These are phyloP conservation scores for Ganoderma lingzhi DNA, from an alignment of 1,284 basidiomycete species.

Conservation along the genomic window DNA sequence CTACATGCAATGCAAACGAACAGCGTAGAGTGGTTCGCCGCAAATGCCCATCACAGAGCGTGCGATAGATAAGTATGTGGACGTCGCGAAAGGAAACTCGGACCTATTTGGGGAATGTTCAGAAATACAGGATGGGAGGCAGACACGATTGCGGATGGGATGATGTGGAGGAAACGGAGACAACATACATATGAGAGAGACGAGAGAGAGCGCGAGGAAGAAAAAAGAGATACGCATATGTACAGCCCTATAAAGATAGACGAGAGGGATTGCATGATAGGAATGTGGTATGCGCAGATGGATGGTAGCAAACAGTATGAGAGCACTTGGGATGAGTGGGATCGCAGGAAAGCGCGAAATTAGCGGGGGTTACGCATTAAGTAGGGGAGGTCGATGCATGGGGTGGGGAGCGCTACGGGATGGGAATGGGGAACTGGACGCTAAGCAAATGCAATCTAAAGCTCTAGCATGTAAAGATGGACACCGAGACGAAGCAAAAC, in stretches of 20 bases:
- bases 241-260: conserved; percentile 24
- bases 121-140: not conserved
- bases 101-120: not conserved
- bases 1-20: conserved; percentile 29
- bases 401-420: not conserved
- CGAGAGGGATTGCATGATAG: not conserved
- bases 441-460: conserved; percentile 26
- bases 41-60: conserved; percentile 2
- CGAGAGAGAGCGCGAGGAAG: not conserved
- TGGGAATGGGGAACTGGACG: not conserved
- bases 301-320: not conserved
- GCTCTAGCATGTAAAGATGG: conserved; percentile 17
- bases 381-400: conserved; percentile 5
- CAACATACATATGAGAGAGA: not conserved
- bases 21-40: not conserved
- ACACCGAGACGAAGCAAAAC: not conserved
- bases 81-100: not conserved
- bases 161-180: not conserved
- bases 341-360: conserved; percentile 6
- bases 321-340: not conserved
- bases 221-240: conserved; percentile 12
- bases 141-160: not conserved
- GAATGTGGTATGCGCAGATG: conserved; percentile 13
- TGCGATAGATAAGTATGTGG: conserved; percentile 1
- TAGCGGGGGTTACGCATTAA: conserved; percentile 14